Conservation (phyloP, 352 stramenopile species). For the Phytophthora fragariaefolia region DNA sequence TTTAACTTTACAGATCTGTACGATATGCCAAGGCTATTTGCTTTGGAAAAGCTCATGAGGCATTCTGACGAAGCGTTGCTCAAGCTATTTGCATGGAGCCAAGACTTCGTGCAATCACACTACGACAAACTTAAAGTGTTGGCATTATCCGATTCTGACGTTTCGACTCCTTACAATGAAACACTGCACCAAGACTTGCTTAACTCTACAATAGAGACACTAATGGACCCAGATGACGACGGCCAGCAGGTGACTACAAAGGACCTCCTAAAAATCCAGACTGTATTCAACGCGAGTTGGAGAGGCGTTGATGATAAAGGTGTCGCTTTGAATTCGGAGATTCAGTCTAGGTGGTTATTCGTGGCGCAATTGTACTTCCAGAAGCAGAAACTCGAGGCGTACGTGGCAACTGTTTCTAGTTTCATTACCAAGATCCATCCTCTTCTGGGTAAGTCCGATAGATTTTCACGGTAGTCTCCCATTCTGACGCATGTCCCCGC, state of each 20-base stretch:
- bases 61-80: slow-evolving; percentile 32
- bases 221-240: slow-evolving; percentile 63
- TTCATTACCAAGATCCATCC: slow-evolving; percentile 46
- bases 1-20: slow-evolving; percentile 61
- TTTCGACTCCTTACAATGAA: slow-evolving; percentile 61
- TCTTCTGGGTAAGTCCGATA: slow-evolving; percentile 37
- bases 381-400: slow-evolving; percentile 48
- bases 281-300: slow-evolving; percentile 65
- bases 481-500: neutral
- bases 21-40: slow-evolving; percentile 53
- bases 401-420: slow-evolving; percentile 35
- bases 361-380: slow-evolving; percentile 55
- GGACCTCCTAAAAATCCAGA: slow-evolving; percentile 50
- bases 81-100: slow-evolving; percentile 63
- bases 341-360: slow-evolving; percentile 52
- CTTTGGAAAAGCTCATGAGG: slow-evolving; percentile 33
- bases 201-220: slow-evolving; percentile 44
- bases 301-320: slow-evolving; percentile 48
- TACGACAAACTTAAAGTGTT: slow-evolving; percentile 35
- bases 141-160: slow-evolving; percentile 49
- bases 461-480: too few relatives aligned
- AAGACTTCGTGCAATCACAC: slow-evolving; percentile 42
- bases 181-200: slow-evolving; percentile 50
- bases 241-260: slow-evolving; percentile 31
- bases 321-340: slow-evolving; percentile 48